phyloP scores from a whole-genome alignment of 805 yeast species.

The Sugiyamaella chiloensis region DNA sequence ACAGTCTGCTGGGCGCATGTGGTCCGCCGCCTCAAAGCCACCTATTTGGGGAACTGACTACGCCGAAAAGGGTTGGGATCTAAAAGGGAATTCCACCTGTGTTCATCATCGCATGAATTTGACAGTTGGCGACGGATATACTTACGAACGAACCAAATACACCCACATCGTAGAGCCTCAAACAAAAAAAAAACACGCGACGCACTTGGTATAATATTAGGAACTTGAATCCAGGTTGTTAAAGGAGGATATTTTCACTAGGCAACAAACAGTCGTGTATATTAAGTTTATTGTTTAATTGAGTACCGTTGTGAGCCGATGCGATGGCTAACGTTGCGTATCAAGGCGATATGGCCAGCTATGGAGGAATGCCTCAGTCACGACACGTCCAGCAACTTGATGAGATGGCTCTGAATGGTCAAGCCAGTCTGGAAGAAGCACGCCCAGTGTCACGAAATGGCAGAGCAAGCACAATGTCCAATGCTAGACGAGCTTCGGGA shows the following conservation, averaged over 20 bases:
- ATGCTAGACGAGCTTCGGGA: constrained; percentile 15
- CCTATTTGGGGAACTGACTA: too few species aligned
- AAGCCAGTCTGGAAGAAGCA: constrained; percentile 9
- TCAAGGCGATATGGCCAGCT: constrained; percentile 10
- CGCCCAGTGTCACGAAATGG: constrained; percentile 11
- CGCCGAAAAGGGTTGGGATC: constrained; percentile 7
- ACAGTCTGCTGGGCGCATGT: too few species aligned
- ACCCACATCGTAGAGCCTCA: too few species aligned
- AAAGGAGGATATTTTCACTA: too few species aligned
- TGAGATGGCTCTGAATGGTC: constrained; percentile 13
- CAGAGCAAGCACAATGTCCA: constrained; percentile 19
- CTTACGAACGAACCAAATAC: background rate
- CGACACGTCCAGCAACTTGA: constrained; percentile 23
- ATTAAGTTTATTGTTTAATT: too few species aligned
- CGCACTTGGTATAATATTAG: too few species aligned
- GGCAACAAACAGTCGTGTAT: too few species aligned
- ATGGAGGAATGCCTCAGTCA: constrained; percentile 28
- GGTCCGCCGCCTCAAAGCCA: too few species aligned
- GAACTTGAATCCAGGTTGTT: too few species aligned
- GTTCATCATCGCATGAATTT: constrained; percentile 6
- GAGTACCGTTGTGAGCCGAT: constrained; percentile 1
- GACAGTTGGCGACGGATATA: constrained; percentile 1
- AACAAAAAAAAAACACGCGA: too few species aligned
- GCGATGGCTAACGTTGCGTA: constrained; percentile 5
- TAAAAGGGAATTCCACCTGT: constrained; percentile 3